Evolutionary conservation across 1,284 basidiomycete genomes (phyloP).

Genomic region (Cutaneotrichosporon daszewskae): DNA sequence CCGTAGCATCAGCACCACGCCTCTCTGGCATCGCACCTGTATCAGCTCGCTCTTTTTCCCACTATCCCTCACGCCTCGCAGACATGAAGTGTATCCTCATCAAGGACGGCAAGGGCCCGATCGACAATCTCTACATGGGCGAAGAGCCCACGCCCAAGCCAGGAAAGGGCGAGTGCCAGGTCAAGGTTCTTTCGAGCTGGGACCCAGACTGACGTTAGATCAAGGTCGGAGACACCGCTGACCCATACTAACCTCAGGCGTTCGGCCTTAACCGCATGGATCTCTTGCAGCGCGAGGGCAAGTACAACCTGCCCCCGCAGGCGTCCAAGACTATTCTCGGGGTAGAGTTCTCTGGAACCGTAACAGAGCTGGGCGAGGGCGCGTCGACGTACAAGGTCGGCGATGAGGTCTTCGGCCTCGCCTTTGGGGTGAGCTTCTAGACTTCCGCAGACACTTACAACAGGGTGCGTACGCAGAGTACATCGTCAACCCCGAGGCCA

Average conservation of each 20-base stretch:
- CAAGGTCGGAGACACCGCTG: slow-evolving; percentile 17
- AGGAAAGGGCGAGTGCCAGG: slow-evolving; percentile 60
- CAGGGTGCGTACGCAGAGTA: slow-evolving; percentile 92
- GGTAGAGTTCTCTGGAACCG: slow-evolving; percentile 79
- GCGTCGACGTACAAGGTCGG: slow-evolving; percentile 60
- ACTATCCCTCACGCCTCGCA: slow-evolving; percentile 2
- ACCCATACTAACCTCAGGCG: slow-evolving; percentile 47
- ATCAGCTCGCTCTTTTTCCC: slow-evolving; percentile 6
- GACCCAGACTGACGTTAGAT: slow-evolving; percentile 18
- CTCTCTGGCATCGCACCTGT: no score
- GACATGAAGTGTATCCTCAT: slow-evolving; percentile 77
- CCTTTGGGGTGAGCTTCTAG: slow-evolving; percentile 54
- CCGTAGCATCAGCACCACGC: background rate
- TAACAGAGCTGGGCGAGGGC: slow-evolving; percentile 58
- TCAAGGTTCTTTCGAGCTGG: slow-evolving; percentile 55
- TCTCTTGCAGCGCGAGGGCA: slow-evolving; percentile 64
- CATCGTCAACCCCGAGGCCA: slow-evolving; percentile 61
- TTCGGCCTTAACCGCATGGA: slow-evolving; percentile 91
- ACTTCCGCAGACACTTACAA: background rate
- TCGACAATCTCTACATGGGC: slow-evolving; percentile 73
- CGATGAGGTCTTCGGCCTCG: slow-evolving; percentile 82
- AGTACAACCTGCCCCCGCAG: slow-evolving; percentile 72
- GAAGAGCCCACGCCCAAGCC: slow-evolving; percentile 58
- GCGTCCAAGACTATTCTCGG: slow-evolving; percentile 69
- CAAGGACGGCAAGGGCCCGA: slow-evolving; percentile 70